Base-by-base conservation (phyloP, 345 rosid genomes). In the Brassica carinata region DNA sequence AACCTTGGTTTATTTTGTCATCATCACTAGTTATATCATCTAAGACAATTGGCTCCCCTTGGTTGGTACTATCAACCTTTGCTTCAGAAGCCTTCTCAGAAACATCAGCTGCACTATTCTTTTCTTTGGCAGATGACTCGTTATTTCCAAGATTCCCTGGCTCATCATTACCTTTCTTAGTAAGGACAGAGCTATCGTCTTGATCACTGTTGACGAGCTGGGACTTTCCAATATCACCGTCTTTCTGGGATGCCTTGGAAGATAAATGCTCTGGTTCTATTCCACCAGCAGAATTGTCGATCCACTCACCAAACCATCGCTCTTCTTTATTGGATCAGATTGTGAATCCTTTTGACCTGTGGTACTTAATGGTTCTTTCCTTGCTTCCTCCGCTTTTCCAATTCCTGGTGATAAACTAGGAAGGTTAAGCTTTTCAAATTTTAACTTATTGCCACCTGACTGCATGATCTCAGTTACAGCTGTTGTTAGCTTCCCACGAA, bases 401-500 rank as follows among this genome's bases (percentile, higher is more conserved):
- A 69, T 19, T 40, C 75, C 85, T 38, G 86, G 62, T 72, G 88
- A 66, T 5, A 85, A 64, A 64, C 57, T 86, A 79, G 89, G 85
- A 82, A 86, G 76, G 67, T 80, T 85, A 83, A 88, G 87, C 55
- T 82, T 76, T 71, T 84, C 83, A 58, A 88, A 73, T 34, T 89
- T 90, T 67, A 91, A 76, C 74, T 82, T 89, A 57, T 73, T 71
- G 19, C 88, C 84, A 76, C 85, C 88, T 73, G 91, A 83, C 10
- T 81, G 82, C 87, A 93, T 67, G 78, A 95, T 84, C 77, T 83
- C 90, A 43, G 94, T 85, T 31, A 88, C 91, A 66, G 97, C 78
- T 69, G 85, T 70, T 62, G 90, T 90, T 58, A 95, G 93, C 80
- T 88, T 95, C 81, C 27, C 99, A 62, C 92, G 91, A 84, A 93